phyloP scores from a whole-genome alignment of 108 stramenopile genomes.

The Thalassiosira profunda region DNA sequence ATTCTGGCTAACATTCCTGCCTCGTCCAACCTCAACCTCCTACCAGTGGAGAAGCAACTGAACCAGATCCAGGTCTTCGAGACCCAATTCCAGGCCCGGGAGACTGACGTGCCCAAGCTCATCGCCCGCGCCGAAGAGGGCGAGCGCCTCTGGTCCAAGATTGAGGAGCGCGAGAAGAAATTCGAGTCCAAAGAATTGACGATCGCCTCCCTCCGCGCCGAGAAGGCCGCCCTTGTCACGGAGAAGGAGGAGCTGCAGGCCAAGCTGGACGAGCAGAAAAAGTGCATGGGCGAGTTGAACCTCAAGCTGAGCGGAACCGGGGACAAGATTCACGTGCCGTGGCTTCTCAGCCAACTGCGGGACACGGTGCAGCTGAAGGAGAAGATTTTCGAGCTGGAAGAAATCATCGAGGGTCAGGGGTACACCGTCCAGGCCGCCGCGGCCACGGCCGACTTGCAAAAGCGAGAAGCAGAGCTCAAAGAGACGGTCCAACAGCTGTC shows the following conservation, averaged over 20 bases:
- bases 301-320: neutral
- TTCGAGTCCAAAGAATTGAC: neutral
- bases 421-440: constrained; percentile 7
- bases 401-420: neutral
- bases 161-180: constrained; percentile 15
- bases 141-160: constrained; percentile 4
- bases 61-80: neutral
- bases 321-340: neutral
- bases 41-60: constrained; percentile 3
- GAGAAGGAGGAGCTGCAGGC: constrained; percentile 4
- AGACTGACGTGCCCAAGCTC: constrained; percentile 1
- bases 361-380: constrained; percentile 10
- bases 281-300: neutral
- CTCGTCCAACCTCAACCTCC: too few species aligned
- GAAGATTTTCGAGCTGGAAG: constrained; percentile 5
- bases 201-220: neutral
- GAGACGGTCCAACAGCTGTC: neutral
- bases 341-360: constrained; percentile 4
- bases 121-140: constrained; percentile 13
- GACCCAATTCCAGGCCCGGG: constrained; percentile 1
- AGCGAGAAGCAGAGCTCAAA: neutral
- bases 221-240: neutral
- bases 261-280: neutral
- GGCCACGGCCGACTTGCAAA: neutral
- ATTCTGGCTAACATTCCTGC: too few species aligned